phyloP scores from a whole-genome alignment of 1,284 basidiomycete species.

The Melampsora americana region DNA sequence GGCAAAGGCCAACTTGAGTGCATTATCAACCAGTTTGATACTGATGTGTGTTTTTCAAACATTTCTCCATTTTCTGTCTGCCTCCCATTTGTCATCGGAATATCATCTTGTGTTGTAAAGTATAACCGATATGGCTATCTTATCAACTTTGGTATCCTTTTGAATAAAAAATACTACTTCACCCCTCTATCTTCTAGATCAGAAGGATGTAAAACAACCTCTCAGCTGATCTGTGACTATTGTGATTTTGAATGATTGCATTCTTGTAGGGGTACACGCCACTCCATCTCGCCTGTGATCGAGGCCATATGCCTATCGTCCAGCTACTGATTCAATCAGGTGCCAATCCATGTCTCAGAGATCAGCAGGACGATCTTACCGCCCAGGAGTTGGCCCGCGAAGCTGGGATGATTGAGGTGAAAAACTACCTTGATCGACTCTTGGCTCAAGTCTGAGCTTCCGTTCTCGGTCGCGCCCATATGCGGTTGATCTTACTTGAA shows the following conservation, averaged over 20 bases:
- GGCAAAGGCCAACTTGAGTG: background rate
- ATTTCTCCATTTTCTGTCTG: background rate
- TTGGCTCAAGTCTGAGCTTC: background rate
- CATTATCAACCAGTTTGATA: conserved; percentile 8
- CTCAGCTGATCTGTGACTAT: background rate
- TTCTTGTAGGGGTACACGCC: conserved; percentile 29
- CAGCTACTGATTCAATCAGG: conserved; percentile 3
- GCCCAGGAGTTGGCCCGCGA: conserved; percentile 18
- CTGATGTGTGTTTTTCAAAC: conserved; percentile 6
- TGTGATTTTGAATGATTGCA: background rate
- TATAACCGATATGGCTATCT: too few species aligned
- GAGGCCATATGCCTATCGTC: conserved; percentile 13
- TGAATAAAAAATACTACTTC: too few species aligned
- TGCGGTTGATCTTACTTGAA: too few species aligned
- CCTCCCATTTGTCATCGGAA: background rate
- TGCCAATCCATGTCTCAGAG: conserved; percentile 6
- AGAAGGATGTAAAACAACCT: too few species aligned
- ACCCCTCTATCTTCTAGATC: too few species aligned
- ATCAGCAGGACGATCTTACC: conserved; percentile 19
- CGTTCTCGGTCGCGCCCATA: background rate
- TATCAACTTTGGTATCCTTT: too few species aligned
- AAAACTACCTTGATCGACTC: background rate
- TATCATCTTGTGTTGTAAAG: too few species aligned
- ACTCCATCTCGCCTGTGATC: conserved; percentile 27
- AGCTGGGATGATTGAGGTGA: conserved; percentile 19